These are phyloP conservation scores for Neonectria neomacrospora DNA, from an alignment of 2,329 filamentous ascomycete genomes.

Conservation along the genomic window DNA sequence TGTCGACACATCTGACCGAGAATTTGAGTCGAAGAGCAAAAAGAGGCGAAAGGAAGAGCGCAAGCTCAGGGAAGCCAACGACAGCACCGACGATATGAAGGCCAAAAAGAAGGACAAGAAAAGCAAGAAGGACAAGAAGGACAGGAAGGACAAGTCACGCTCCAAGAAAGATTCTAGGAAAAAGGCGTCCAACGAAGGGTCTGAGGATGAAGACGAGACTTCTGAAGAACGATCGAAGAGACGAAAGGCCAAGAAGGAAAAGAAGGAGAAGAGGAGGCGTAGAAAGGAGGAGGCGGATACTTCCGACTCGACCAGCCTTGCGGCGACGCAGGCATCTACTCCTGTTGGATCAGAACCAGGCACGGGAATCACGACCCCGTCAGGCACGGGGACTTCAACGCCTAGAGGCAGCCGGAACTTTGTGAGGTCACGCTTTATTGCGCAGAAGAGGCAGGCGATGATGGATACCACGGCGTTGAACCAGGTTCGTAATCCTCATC, in stretches of 20 bases:
- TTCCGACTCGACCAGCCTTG: conserved; percentile 25
- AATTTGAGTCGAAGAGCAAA: conserved; percentile 51
- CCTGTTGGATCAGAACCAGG: conserved; percentile 49
- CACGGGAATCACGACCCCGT: conserved; percentile 53
- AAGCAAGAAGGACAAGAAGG: conserved; percentile 55
- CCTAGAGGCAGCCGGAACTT: conserved; percentile 72
- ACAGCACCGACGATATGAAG: conserved; percentile 30
- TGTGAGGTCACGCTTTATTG: conserved; percentile 84
- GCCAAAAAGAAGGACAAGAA: conserved; percentile 45
- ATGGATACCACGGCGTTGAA: conserved; percentile 85
- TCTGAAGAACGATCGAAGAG: conserved; percentile 47
- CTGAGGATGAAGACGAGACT: conserved; percentile 37
- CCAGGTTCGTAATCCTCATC: conserved; percentile 74
- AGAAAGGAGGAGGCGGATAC: conserved; percentile 55
- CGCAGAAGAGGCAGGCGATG: conserved; percentile 85
- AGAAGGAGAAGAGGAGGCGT: conserved; percentile 60
- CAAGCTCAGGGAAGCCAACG: conserved; percentile 47
- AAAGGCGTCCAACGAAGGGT: conserved; percentile 33
- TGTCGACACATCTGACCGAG: conserved; percentile 43
- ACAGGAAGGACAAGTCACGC: conserved; percentile 51
- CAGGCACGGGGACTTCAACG: conserved; percentile 58
- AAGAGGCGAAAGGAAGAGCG: conserved; percentile 52
- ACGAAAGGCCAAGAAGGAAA: conserved; percentile 54
- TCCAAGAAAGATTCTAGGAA: conserved; percentile 41
- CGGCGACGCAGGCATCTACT: conserved; percentile 34